Conservation (phyloP, 225 moss, liverwort and hornwort genomes). For the Marchantia paleacea region DNA sequence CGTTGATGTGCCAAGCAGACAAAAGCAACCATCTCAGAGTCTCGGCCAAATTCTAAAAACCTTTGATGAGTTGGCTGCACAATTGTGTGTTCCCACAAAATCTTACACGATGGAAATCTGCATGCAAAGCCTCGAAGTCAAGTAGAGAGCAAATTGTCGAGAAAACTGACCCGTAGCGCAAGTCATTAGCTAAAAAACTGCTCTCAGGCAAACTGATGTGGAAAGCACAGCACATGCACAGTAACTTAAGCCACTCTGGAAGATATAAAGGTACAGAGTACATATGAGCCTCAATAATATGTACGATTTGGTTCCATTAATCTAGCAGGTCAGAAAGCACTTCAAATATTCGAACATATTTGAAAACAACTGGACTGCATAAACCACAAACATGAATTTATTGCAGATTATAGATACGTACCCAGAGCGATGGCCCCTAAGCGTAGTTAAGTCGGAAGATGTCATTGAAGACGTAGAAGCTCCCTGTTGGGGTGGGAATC, state of each 20-base stretch:
- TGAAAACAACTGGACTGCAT: no score
- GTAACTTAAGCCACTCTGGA: no score
- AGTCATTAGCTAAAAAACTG: no score
- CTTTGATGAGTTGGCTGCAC: slow-evolving; percentile 12
- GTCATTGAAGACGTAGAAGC: slow-evolving; percentile 78
- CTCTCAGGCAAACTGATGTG: no score
- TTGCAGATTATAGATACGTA: background rate
- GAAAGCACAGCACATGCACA: no score
- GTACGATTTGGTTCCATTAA: no score
- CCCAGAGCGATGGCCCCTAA: slow-evolving; percentile 30
- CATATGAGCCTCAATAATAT: background rate
- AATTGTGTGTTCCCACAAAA: slow-evolving; percentile 18
- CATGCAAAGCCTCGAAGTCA: background rate
- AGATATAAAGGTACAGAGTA: background rate
- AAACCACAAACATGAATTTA: no score
- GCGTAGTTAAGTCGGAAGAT: slow-evolving; percentile 83
- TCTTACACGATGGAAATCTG: slow-evolving; percentile 16
- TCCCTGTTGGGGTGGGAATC: slow-evolving; percentile 53
- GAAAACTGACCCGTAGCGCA: background rate
- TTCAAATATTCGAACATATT: no score
- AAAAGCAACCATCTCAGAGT: slow-evolving; percentile 13
- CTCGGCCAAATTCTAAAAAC: slow-evolving; percentile 11
- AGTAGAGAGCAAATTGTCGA: background rate
- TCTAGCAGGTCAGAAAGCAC: no score
- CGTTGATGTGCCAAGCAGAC: slow-evolving; percentile 17